Evolutionary conservation across 805 yeast genomes (phyloP), one percentile per base, ranked within the genome.

Genomic region (Kurtzmaniella cleridarum): DNA sequence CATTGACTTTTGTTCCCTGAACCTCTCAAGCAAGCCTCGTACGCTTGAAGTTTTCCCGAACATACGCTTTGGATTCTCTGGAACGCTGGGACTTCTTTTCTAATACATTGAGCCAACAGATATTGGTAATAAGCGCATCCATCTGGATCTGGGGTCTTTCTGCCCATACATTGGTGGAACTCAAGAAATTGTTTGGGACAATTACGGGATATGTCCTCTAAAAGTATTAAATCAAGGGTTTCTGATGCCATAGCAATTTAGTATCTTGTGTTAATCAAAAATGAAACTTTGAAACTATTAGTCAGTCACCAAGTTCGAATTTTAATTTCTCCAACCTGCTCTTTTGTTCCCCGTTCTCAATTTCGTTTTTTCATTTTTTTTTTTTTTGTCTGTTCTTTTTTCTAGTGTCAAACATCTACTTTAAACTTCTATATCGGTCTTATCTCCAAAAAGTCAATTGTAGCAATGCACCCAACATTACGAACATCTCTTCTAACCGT

Each of bases 161-260:
- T 68, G 27, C 78, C 60, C 58, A 86, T 73, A 54, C 95, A 86
- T 50, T 76, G 78, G 58, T 86, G 91, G 57, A 81, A 86, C 20
- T 72, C 75, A 41, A 85, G 61, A 47, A 86, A 85, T 51, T 79
- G 74, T 43, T 76, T 78, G 0, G 95, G 93, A 56, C 95, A 86
- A 52, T 71, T 66, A 39, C 77, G 73, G 11, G 95, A 89, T 41
- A 84, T 78, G 51, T 86, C 95, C 44, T 84, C 89, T 44, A 86
- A 74, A 26, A 86, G 72, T 36, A 82, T 66, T 54, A 85, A 90
- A 59, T 86, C 95, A 24, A 86, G 59, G 10, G 69, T 49, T 53
- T 68, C 35, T 43, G 7, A 18, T 16, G 17, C 20, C 32, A 30
- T 17, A 11, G n/a, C 14, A 24, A 11, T 20, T 7, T 1, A 12